Percentiles rank a stretch among this genome's conserved stretches.
Conservation (phyloP, 2,329 filamentous ascomycete genomes). For the Pseudocercospora fuligena region DNA sequence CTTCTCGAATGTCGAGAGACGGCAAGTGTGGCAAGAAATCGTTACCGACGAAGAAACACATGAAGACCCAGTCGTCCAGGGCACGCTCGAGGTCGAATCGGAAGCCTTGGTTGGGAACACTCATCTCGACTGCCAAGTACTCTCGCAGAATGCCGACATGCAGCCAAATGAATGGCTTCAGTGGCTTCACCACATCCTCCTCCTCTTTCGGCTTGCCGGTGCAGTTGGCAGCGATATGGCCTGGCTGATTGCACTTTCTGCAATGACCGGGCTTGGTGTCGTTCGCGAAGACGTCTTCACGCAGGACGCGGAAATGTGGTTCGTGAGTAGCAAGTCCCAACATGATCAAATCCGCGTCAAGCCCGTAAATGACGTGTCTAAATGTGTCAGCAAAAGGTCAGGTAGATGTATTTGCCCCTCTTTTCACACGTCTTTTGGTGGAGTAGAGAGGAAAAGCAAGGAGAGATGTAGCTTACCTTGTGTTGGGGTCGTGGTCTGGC, state of each 20-base stretch:
- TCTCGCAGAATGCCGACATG: conserved; percentile 90
- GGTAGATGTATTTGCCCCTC: not conserved
- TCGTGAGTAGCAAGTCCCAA: conserved; percentile 95
- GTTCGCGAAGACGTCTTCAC: conserved; percentile 95
- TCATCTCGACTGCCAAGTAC: conserved; percentile 88
- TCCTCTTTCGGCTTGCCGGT: conserved; percentile 77
- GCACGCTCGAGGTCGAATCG: conserved; percentile 91
- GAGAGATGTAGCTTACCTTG: conserved; percentile 45
- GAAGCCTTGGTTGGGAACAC: conserved; percentile 81
- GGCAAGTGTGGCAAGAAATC: conserved; percentile 97
- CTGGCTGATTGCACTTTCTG: conserved; percentile 87
- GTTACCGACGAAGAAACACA: conserved; percentile 99
- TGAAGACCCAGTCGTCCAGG: conserved; percentile 97
- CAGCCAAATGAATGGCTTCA: conserved; percentile 98
- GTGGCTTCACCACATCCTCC: conserved; percentile 78
- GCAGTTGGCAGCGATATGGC: conserved; percentile 87
- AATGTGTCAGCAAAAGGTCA: conserved; percentile 29
- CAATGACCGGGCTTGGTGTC: conserved; percentile 82
- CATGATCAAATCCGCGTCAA: conserved; percentile 99
- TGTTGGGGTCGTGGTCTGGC: conserved; percentile 92
- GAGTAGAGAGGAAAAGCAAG: conserved; percentile 18
- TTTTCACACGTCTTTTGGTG: conserved; percentile 18
- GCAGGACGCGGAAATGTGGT: conserved; percentile 91
- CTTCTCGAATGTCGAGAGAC: conserved; percentile 95
- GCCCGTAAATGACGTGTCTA: conserved; percentile 94